Evolutionary conservation across 495 filamentous ascomycete genomes (phyloP).

Genomic region (Chaetomium tenue): DNA sequence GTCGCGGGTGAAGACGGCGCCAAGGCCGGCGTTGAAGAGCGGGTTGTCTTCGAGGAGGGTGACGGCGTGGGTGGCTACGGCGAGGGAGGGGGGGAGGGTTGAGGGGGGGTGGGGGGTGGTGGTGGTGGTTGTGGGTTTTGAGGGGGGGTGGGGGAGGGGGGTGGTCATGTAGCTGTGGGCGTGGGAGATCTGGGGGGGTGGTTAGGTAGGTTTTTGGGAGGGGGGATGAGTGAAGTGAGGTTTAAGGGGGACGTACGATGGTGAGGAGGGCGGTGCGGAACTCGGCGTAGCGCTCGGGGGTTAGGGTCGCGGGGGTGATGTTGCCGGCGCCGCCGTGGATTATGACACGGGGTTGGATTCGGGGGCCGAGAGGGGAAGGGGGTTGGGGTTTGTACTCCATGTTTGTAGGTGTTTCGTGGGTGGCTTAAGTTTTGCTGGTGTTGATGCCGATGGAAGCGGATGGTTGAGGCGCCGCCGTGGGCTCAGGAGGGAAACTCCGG

Average conservation of each 20-base stretch:
- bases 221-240: background rate
- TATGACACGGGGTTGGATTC: slow-evolving; percentile 64
- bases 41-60: slow-evolving; percentile 73
- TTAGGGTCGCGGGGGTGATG: slow-evolving; percentile 66
- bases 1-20: slow-evolving; percentile 80
- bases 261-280: slow-evolving; percentile 64
- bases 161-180: slow-evolving; percentile 41
- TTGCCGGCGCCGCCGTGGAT: slow-evolving; percentile 89
- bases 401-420: background rate
- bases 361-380: background rate
- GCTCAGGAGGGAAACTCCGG: too few species aligned
- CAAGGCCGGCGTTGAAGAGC: slow-evolving; percentile 82
- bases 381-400: slow-evolving; percentile 38
- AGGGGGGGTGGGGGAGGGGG: slow-evolving; percentile 10
- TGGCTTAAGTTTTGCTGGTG: too few species aligned
- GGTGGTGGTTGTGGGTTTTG: slow-evolving; percentile 46
- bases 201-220: slow-evolving; percentile 6
- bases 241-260: slow-evolving; percentile 42
- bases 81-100: slow-evolving; percentile 55
- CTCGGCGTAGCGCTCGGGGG: slow-evolving; percentile 56
- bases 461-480: too few species aligned
- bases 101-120: background rate
- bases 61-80: slow-evolving; percentile 74
- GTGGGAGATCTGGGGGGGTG: slow-evolving; percentile 32
- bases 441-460: too few species aligned